Conservation (phyloP, 225 moss, liverwort and hornwort species). For the Straminergon stramineum region DNA sequence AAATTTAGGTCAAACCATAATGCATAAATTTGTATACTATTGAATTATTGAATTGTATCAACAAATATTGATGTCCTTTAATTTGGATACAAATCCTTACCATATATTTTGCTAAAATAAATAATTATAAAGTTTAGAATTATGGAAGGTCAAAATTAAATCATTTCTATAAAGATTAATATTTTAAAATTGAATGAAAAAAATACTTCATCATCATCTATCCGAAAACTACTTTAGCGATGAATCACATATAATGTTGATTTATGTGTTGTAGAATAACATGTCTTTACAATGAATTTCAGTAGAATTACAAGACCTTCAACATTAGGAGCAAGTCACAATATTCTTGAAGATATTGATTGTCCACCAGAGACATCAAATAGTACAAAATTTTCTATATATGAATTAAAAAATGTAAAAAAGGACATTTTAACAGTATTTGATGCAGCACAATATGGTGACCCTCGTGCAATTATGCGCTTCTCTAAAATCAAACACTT, state of each 20-base stretch:
- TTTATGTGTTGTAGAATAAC: not conserved
- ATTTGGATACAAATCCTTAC: not conserved
- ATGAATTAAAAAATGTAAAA: conserved; percentile 74
- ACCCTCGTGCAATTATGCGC: conserved; percentile 61
- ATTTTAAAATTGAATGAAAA: not conserved
- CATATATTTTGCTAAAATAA: accelerated
- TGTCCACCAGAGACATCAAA: conserved; percentile 30
- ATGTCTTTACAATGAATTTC: not conserved
- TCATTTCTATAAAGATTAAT: not conserved
- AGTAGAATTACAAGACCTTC: conserved; percentile 9
- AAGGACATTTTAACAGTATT: conserved; percentile 68
- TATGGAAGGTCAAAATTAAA: not conserved
- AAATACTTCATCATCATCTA: not conserved
- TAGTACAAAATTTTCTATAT: conserved; percentile 64
- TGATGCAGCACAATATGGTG: conserved; percentile 90
- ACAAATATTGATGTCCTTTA: not conserved
- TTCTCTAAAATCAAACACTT: conserved; percentile 81
- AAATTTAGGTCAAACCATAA: not conserved
- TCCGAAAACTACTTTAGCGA: no score
- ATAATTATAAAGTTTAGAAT: not conserved
- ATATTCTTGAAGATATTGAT: conserved; percentile 29
- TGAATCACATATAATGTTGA: not conserved
- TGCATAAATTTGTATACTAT: no score
- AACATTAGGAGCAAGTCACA: conserved; percentile 17
- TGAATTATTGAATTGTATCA: no score